Percentiles rank a stretch among this genome's conserved stretches.
phyloP scores from a whole-genome alignment of 2,329 filamentous ascomycete species.

The Diaporthe sp. region DNA sequence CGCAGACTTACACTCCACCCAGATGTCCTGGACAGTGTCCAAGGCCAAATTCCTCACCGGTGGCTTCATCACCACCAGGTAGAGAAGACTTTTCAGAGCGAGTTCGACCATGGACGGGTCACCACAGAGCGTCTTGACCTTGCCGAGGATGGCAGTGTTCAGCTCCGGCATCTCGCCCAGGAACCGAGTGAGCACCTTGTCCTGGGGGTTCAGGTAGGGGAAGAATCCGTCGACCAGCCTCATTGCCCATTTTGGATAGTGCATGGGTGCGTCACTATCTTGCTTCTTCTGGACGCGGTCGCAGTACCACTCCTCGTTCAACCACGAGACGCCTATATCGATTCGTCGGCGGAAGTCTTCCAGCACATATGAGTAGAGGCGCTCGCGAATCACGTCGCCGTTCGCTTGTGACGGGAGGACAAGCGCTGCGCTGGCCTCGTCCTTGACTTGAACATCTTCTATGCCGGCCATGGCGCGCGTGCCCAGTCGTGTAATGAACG shows the following conservation, averaged over 20 bases:
- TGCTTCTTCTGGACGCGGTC: conserved; percentile 70
- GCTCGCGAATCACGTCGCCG: conserved; percentile 81
- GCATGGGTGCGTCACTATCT: conserved; percentile 64
- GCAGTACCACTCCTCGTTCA: conserved; percentile 98
- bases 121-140: conserved; percentile 77
- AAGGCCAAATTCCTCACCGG: conserved; percentile 74
- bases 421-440: conserved; percentile 61
- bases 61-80: conserved; percentile 77
- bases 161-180: conserved; percentile 91
- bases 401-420: conserved; percentile 59
- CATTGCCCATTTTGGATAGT: conserved; percentile 85
- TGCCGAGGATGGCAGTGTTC: conserved; percentile 77
- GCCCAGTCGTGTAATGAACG: conserved; percentile 86
- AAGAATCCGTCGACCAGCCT: conserved; percentile 90
- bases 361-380: conserved; percentile 86
- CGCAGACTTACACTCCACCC: conserved; percentile 71
- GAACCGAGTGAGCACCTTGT: conserved; percentile 91
- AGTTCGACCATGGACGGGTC: conserved; percentile 76
- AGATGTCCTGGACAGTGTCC: conserved; percentile 76
- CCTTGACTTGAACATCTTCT: conserved; percentile 70
- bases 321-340: conserved; percentile 91
- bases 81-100: conserved; percentile 75
- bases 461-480: conserved; percentile 83
- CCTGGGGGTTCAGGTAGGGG: conserved; percentile 90
- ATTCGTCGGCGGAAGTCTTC: conserved; percentile 93